phyloP scores from a whole-genome alignment of 176 grass and related monocot genomes.

The Ananas comosus region DNA sequence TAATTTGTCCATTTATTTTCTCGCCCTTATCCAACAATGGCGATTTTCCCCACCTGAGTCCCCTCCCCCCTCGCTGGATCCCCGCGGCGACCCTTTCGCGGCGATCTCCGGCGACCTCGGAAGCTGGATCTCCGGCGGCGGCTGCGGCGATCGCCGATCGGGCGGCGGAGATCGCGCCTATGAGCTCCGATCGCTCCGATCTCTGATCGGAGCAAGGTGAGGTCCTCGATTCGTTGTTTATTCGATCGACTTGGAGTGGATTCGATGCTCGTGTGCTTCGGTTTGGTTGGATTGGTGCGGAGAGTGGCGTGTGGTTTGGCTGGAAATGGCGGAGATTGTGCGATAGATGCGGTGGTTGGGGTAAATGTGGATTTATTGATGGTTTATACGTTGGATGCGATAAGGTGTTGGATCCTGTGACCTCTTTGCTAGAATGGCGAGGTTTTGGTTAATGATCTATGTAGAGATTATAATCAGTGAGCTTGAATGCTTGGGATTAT shows the following conservation, averaged over 20 bases:
- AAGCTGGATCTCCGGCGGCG: neutral
- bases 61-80: neutral
- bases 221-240: neutral
- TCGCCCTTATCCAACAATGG: slow-evolving; percentile 28
- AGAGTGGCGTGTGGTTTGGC: neutral
- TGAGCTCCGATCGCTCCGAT: neutral
- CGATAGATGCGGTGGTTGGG: neutral
- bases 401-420: neutral
- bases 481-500: neutral
- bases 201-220: neutral
- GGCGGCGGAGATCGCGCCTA: neutral
- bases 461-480: neutral
- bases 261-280: neutral
- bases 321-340: neutral
- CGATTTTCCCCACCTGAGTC: slow-evolving; percentile 34
- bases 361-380: neutral
- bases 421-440: neutral
- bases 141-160: neutral
- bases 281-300: neutral
- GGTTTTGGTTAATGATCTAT: neutral
- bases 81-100: neutral
- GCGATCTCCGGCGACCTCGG: slow-evolving; percentile 27
- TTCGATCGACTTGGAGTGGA: neutral
- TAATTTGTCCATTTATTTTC: neutral
- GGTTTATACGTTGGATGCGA: neutral